A percentile compares a stretch with the other conserved stretches of the same genome.
These are phyloP conservation scores for Curvularia spicifera DNA, from an alignment of 2,329 filamentous ascomycete species.

Conservation along the genomic window DNA sequence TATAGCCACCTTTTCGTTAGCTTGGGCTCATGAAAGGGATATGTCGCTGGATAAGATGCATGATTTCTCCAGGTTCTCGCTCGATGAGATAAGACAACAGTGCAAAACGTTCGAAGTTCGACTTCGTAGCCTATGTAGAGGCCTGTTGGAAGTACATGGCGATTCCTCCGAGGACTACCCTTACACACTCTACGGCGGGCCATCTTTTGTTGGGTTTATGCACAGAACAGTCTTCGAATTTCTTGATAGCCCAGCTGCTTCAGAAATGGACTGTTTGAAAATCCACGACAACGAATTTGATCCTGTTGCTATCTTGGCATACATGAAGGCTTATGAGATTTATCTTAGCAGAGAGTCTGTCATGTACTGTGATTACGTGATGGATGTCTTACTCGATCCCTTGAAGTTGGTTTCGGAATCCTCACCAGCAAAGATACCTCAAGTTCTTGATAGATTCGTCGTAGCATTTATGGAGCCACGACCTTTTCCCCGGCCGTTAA, in stretches of 20 bases:
- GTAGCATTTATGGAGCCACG: too few relatives aligned
- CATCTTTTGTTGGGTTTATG: not conserved
- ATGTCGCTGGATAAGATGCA: not conserved
- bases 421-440: too few relatives aligned
- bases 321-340: too few relatives aligned
- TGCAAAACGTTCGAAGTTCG: not conserved
- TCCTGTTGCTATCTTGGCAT: not conserved
- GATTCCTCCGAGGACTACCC: too few relatives aligned
- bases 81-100: not conserved
- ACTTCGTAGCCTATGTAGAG: constrained; percentile 4
- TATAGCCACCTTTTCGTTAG: not conserved
- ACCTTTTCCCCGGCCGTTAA: too few relatives aligned
- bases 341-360: too few relatives aligned
- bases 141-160: not conserved
- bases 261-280: not conserved
- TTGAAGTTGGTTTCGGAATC: too few relatives aligned
- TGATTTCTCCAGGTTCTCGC: not conserved
- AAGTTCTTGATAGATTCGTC: too few relatives aligned
- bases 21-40: not conserved
- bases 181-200: too few relatives aligned
- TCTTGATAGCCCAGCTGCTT: not conserved
- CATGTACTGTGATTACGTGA: too few relatives aligned
- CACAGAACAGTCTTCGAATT: constrained; percentile 4
- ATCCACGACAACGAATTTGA: not conserved
- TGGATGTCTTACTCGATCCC: too few relatives aligned